Evolutionary conservation across 1,284 basidiomycete species (phyloP).

Genomic region (Amylostereum areolatum): DNA sequence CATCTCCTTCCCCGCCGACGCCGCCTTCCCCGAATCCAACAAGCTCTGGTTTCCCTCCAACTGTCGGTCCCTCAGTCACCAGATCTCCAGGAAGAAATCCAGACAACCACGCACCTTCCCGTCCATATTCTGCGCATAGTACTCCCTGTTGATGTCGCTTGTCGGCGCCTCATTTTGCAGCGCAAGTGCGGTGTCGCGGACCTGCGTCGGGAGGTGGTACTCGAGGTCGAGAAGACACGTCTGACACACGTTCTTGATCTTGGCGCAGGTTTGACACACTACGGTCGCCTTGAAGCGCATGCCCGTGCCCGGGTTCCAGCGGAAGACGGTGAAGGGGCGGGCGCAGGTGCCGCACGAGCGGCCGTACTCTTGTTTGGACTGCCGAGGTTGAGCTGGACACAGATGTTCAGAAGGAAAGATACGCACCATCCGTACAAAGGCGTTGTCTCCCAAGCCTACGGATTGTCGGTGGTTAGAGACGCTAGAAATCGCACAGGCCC

Average conservation of each 20-base stretch:
- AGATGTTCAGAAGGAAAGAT: conserved; percentile 1
- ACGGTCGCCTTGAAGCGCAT: conserved; percentile 97
- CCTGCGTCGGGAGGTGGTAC: conserved; percentile 95
- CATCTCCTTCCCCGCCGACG: conserved; percentile 89
- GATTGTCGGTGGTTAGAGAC: conserved; percentile 9
- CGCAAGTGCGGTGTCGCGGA: conserved; percentile 92
- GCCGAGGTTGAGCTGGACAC: not conserved
- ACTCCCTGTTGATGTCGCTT: conserved; percentile 95
- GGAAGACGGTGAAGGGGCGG: conserved; percentile 94
- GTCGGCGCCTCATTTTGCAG: conserved; percentile 86
- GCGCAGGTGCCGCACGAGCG: conserved; percentile 95
- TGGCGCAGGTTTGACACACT: conserved; percentile 97
- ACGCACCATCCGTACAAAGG: conserved; percentile 85
- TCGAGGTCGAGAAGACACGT: conserved; percentile 96
- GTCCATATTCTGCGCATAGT: conserved; percentile 97
- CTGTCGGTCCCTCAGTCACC: conserved; percentile 25
- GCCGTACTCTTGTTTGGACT: conserved; percentile 96
- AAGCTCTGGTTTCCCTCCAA: conserved; percentile 64
- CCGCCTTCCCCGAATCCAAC: conserved; percentile 63
- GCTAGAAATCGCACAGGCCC: not conserved
- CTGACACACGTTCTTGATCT: conserved; percentile 98
- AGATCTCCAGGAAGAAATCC: not conserved
- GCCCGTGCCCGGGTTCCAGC: conserved; percentile 95
- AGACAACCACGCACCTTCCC: conserved; percentile 51
- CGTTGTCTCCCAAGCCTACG: conserved; percentile 79